Conservation (phyloP, 1,284 basidiomycete species). For the Serendipita sp. region DNA sequence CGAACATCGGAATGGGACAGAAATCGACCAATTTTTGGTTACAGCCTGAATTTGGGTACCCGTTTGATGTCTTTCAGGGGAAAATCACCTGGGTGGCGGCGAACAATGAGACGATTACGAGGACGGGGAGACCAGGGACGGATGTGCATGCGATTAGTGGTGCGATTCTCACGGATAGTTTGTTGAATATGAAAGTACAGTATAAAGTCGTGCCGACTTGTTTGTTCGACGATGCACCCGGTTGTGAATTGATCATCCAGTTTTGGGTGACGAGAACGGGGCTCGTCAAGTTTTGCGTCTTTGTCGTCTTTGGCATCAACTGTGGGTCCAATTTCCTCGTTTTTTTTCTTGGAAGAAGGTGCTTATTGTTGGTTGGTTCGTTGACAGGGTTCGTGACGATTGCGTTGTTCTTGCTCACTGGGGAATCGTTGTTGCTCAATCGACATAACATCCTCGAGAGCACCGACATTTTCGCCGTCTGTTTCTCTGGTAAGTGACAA, state of each 20-base stretch:
- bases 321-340: neutral
- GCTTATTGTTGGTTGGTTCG: neutral
- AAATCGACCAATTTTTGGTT: neutral
- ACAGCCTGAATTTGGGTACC: neutral
- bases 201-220: neutral
- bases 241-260: neutral
- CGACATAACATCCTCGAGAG: neutral
- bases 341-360: neutral
- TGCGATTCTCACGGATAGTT: neutral
- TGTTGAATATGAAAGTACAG: neutral
- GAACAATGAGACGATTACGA: neutral
- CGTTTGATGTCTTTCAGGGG: neutral
- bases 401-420: neutral
- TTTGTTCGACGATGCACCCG: neutral
- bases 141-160: neutral
- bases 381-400: neutral
- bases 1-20: neutral
- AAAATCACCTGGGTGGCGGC: neutral
- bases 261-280: neutral
- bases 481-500: neutral
- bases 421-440: neutral
- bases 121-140: neutral
- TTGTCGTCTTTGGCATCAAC: constrained; percentile 4
- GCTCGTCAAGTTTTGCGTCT: constrained; percentile 3
- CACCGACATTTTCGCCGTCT: neutral